Conservation (phyloP, 2,329 filamentous ascomycete genomes). For the Colletotrichum cereale region DNA sequence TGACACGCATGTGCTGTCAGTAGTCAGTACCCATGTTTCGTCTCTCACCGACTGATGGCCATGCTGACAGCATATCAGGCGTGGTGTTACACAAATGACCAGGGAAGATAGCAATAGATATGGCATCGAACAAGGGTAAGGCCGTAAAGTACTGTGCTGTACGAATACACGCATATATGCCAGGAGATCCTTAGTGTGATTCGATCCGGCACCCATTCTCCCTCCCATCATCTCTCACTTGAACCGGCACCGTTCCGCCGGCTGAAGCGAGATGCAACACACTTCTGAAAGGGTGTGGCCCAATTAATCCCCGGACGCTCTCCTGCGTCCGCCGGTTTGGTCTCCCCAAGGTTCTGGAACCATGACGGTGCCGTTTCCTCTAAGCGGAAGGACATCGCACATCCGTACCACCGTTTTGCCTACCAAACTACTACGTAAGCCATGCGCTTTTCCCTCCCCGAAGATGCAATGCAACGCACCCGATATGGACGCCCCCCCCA, state of each 20-base stretch:
- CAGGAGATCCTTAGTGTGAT: background rate
- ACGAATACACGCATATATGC: background rate
- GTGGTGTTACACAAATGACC: background rate
- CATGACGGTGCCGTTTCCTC: constrained; percentile 8
- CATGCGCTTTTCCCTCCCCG: background rate
- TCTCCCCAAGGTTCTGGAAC: constrained; percentile 28
- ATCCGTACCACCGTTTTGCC: background rate
- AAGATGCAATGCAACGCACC: constrained; percentile 36
- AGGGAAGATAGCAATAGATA: background rate
- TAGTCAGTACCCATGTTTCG: background rate
- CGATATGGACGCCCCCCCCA: constrained; percentile 8
- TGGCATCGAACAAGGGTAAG: background rate
- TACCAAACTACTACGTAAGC: background rate
- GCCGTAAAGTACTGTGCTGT: background rate
- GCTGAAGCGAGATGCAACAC: constrained; percentile 31
- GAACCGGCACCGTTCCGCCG: constrained; percentile 23
- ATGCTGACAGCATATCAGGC: background rate
- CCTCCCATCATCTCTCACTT: constrained; percentile 27
- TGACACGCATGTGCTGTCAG: background rate
- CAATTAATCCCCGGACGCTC: constrained; percentile 13
- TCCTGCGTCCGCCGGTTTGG: constrained; percentile 29
- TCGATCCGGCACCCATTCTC: background rate
- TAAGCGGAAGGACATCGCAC: background rate
- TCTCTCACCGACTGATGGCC: background rate
- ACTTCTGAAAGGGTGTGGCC: constrained; percentile 5